Conservation (phyloP, 176 grass and related monocot species). For the Carex scoparia region DNA sequence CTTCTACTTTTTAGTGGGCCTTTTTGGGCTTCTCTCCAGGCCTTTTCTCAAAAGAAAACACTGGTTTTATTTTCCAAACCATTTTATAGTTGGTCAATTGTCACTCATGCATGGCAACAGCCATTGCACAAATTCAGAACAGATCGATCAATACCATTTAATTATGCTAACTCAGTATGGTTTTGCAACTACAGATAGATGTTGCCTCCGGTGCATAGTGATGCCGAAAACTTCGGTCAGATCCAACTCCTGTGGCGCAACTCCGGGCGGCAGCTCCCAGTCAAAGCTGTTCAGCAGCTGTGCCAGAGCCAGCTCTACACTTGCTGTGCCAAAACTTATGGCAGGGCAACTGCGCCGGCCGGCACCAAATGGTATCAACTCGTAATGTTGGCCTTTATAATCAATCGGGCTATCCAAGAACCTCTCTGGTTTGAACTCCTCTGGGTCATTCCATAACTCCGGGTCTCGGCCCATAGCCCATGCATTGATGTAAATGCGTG, state of each 20-base stretch:
- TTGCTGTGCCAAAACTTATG: neutral
- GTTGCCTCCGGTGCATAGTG: slow-evolving; percentile 21
- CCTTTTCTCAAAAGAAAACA: neutral
- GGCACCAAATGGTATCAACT: slow-evolving; percentile 24
- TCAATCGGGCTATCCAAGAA: slow-evolving; percentile 19
- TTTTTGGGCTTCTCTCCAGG: too few relatives aligned
- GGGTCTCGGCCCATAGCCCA: slow-evolving; percentile 25
- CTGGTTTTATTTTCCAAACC: neutral
- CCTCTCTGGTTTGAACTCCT: slow-evolving; percentile 20
- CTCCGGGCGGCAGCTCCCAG: slow-evolving; percentile 22
- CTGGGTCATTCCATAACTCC: neutral
- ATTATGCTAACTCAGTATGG: neutral
- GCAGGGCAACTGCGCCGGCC: slow-evolving; percentile 13
- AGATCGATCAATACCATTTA: neutral
- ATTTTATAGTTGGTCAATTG: neutral
- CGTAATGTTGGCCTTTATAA: slow-evolving; percentile 25
- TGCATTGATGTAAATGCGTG: slow-evolving; percentile 12
- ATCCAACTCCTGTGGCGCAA: slow-evolving; percentile 19
- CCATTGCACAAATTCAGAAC: neutral
- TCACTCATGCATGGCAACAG: neutral
- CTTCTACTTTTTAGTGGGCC: too few relatives aligned
- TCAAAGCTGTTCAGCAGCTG: slow-evolving; percentile 29
- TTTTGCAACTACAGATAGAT: slow-evolving; percentile 1
- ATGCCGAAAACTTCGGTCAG: slow-evolving; percentile 24
- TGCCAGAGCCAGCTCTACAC: slow-evolving; percentile 25